Base-by-base conservation (phyloP, 805 yeast species). In the Saccharomycopsis babjevae region DNA sequence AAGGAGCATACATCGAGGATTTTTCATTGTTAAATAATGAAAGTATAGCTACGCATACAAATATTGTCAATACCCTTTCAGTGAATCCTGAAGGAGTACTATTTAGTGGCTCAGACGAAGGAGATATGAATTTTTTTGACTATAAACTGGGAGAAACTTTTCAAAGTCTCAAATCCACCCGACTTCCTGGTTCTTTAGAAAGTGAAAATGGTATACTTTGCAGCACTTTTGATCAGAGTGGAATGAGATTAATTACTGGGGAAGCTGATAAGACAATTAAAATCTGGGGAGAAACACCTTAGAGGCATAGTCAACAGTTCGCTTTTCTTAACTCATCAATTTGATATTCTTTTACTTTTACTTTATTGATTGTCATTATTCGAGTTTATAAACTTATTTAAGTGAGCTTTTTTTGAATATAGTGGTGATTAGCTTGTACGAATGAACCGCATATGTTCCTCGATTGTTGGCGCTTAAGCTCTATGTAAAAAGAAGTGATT, bases 211-310 rank as follows among this genome's bases (percentile, higher is more conserved):
- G 96, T 8, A 82, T 93, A 5, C 76, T 85, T 65, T 78, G 90
- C 10, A 81, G 91, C 46, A 70, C 83, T 1, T 90, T 90, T 70
- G 97, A 94, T 71, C 75, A 78, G 70, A 84, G 90, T 62, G 97
- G 97, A 0, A 72, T 84, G 66, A 79, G 97, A 56, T 73, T 94
- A 61, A 79, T 94, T 22, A 89, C 97, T 1, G 90, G 97, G 57
- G 96, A 89, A 67, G 84, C 89, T n/a, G 98, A 93, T 72, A 92
- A 92, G 69, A 84, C 88, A 69, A 82, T 89, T 46, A 88, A 86
- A 69, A 75, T 89, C 0, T 89, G 94, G 93, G 79, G 75, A 57
- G 82, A 80, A 62, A 76, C 72, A 7, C 40, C 58, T 1, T 55
- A 25, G 18, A n/a, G n/a, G 2, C 16, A 15, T 50, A 30, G 13